Conservation (phyloP, 2,329 filamentous ascomycete genomes). For the Stemphylium vesicarium region DNA sequence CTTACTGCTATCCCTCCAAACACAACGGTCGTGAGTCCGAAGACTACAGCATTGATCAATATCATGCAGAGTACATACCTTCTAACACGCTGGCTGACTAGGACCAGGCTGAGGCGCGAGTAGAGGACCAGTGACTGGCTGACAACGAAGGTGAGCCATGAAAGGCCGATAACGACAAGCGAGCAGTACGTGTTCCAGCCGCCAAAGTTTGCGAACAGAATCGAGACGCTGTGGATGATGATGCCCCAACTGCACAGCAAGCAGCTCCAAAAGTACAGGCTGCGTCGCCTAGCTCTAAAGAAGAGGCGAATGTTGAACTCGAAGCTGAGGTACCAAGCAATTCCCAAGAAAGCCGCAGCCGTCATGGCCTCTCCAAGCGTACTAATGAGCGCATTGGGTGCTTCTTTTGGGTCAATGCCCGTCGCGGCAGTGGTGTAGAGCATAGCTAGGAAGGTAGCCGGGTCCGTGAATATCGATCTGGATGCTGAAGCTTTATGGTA, state of each 20-base stretch:
- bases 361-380: slow-evolving; percentile 10
- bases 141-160: slow-evolving; percentile 64
- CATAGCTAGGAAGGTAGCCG: neutral
- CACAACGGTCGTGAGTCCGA: slow-evolving; percentile 61
- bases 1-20: slow-evolving; percentile 58
- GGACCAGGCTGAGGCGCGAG: slow-evolving; percentile 65
- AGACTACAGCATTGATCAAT: slow-evolving; percentile 57
- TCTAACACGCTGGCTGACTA: slow-evolving; percentile 40
- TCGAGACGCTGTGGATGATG: slow-evolving; percentile 48
- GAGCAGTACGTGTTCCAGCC: slow-evolving; percentile 49
- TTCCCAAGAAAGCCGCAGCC: slow-evolving; percentile 21
- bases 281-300: slow-evolving; percentile 46
- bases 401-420: neutral
- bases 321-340: slow-evolving; percentile 45
- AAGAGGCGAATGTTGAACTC: slow-evolving; percentile 53
- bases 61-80: slow-evolving; percentile 62
- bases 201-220: slow-evolving; percentile 52
- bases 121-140: slow-evolving; percentile 66
- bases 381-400: neutral
- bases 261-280: slow-evolving; percentile 57
- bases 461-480: neutral
- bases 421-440: neutral
- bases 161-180: slow-evolving; percentile 56
- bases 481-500: no score
- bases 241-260: slow-evolving; percentile 38